Evolutionary conservation across 768 basidiomycete species (phyloP).

Genomic region (Porpolomopsis calyptriformis): DNA sequence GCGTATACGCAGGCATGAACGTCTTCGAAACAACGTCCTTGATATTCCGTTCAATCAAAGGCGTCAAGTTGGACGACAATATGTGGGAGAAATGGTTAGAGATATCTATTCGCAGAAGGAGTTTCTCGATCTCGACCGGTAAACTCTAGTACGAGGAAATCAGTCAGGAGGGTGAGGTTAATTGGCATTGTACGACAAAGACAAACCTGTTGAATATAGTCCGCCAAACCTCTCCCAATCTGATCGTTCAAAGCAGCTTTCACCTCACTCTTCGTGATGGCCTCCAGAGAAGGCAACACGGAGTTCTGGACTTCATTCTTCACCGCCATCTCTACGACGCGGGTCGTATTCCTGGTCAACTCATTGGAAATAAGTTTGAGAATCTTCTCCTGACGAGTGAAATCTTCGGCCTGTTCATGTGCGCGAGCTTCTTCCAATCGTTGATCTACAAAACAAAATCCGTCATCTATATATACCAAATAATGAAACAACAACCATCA

Average conservation of each 20-base stretch:
- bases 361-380: constrained; percentile 81
- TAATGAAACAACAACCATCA: too few relatives aligned
- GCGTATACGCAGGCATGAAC: constrained; percentile 66
- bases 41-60: constrained; percentile 70
- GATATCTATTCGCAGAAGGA: constrained; percentile 67
- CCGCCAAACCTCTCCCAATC: constrained; percentile 60
- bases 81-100: constrained; percentile 67
- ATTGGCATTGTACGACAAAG: constrained; percentile 9
- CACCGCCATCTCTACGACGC: constrained; percentile 83
- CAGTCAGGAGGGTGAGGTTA: constrained; percentile 3
- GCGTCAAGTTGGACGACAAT: constrained; percentile 60
- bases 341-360: constrained; percentile 77
- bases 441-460: constrained; percentile 42
- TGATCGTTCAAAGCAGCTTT: constrained; percentile 69
- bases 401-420: constrained; percentile 71
- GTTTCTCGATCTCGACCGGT: constrained; percentile 68
- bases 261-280: constrained; percentile 73
- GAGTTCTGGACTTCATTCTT: constrained; percentile 78
- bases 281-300: constrained; percentile 73
- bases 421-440: constrained; percentile 74
- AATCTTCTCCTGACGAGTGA: constrained; percentile 79
- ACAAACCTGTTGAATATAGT: constrained; percentile 63
- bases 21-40: constrained; percentile 68
- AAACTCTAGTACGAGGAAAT: constrained; percentile 38
- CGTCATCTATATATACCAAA: not conserved